phyloP scores from a whole-genome alignment of 257 asterid genomes.

The Salvia hispanica region DNA sequence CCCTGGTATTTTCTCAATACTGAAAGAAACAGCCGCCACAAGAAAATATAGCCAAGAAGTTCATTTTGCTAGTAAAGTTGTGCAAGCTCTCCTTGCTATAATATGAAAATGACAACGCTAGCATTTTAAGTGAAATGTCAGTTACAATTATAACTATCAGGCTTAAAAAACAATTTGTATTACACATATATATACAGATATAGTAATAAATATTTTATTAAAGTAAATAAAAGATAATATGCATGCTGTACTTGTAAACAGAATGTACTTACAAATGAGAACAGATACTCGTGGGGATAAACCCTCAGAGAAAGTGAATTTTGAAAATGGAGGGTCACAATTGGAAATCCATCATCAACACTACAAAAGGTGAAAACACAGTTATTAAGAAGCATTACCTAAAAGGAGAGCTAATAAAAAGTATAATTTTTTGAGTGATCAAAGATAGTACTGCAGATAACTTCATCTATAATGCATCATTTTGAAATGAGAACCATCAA shows the following conservation, averaged over 20 bases:
- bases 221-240: too few species aligned
- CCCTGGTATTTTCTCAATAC: neutral
- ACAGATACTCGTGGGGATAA: constrained; percentile 89
- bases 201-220: too few species aligned
- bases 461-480: constrained; percentile 7
- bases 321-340: constrained; percentile 82
- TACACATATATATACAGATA: too few species aligned
- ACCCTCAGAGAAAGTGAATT: constrained; percentile 79
- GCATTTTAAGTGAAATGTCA: too few species aligned
- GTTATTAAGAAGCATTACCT: constrained; percentile 26
- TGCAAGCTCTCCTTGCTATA: too few species aligned
- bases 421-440: neutral
- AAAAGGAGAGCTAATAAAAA: constrained; percentile 2
- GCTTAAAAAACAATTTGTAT: too few species aligned
- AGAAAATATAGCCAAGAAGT: neutral
- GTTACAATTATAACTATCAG: too few species aligned
- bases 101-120: too few species aligned
- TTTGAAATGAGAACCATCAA: constrained; percentile 25
- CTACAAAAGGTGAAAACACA: constrained; percentile 54
- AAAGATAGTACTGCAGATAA: neutral
- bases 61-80: too few species aligned
- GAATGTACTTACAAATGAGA: constrained; percentile 81
- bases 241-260: constrained; percentile 2
- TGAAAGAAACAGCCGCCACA: neutral
- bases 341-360: constrained; percentile 92